phyloP scores from a whole-genome alignment of 306 rosid genomes.

The Quercus parvula region DNA sequence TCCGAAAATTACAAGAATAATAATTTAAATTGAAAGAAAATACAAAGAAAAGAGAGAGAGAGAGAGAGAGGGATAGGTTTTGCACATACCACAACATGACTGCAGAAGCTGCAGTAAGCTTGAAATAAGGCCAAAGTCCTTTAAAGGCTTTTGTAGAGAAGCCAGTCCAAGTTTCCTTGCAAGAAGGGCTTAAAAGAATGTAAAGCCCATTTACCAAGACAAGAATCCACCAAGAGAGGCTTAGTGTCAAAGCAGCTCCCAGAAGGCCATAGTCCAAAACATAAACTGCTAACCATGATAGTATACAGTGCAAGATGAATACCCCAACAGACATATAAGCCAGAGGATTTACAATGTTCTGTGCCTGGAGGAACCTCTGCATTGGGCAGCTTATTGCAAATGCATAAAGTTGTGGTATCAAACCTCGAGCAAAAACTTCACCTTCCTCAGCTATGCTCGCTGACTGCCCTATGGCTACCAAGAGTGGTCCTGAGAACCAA shows the following conservation, averaged over 20 bases:
- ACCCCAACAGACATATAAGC: constrained; percentile 64
- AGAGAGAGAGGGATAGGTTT: background rate
- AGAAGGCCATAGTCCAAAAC: constrained; percentile 49
- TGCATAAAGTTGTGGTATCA: constrained; percentile 65
- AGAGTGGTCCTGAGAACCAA: constrained; percentile 56
- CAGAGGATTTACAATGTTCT: constrained; percentile 73
- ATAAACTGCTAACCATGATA: constrained; percentile 53
- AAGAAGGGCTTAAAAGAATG: constrained; percentile 55
- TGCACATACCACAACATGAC: constrained; percentile 54
- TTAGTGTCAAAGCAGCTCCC: constrained; percentile 65
- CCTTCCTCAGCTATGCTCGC: constrained; percentile 47
- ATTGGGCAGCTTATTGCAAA: constrained; percentile 67
- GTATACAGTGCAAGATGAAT: constrained; percentile 47
- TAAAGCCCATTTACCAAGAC: constrained; percentile 50
- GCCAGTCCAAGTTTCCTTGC: constrained; percentile 80
- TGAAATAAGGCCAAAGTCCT: constrained; percentile 77
- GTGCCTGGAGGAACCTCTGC: constrained; percentile 82
- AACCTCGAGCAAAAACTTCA: constrained; percentile 48
- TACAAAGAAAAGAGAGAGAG: background rate
- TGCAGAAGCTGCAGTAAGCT: constrained; percentile 67
- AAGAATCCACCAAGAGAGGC: constrained; percentile 76
- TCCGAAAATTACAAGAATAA: background rate
- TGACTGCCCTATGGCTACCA: constrained; percentile 43
- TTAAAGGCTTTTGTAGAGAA: constrained; percentile 47
- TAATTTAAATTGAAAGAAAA: background rate